Conservation (phyloP, 331 rosid genomes). For the Arachis monticola region DNA sequence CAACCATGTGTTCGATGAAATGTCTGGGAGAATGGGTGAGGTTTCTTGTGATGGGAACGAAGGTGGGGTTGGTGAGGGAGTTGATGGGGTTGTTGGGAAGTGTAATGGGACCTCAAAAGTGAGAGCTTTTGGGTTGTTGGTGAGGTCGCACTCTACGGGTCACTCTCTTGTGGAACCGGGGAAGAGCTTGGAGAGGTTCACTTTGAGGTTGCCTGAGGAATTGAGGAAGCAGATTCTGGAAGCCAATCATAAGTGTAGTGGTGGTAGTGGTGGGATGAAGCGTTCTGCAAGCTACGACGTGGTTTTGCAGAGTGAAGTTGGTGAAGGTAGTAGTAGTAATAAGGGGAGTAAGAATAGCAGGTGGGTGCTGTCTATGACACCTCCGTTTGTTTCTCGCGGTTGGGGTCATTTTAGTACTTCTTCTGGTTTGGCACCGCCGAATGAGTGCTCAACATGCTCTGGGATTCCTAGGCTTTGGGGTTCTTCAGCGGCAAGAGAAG, state of each 20-base stretch:
- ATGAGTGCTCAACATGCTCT: too few species aligned
- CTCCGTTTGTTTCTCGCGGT: conserved; percentile 11
- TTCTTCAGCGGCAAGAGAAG: not conserved
- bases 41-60: not conserved
- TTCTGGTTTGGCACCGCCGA: not conserved
- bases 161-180: conserved; percentile 49
- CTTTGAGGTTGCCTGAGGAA: conserved; percentile 47
- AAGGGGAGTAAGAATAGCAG: not conserved
- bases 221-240: conserved; percentile 40
- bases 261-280: conserved; percentile 22
- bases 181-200: conserved; percentile 42
- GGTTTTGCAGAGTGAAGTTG: conserved; percentile 22
- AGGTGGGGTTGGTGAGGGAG: not conserved
- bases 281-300: conserved; percentile 52
- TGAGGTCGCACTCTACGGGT: conserved; percentile 58
- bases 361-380: conserved; percentile 14
- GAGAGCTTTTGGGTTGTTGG: conserved; percentile 22
- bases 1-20: not conserved
- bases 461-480: conserved; percentile 27
- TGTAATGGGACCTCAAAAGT: not conserved
- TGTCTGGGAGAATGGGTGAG: not conserved
- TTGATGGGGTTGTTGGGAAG: conserved; percentile 6
- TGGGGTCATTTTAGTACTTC: not conserved
- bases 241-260: not conserved
- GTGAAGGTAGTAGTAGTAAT: not conserved